A percentile compares a stretch with the other conserved stretches of the same genome.
Evolutionary conservation across 2,329 filamentous ascomycete species (phyloP).

Genomic region (Cordyceps cicadae): DNA sequence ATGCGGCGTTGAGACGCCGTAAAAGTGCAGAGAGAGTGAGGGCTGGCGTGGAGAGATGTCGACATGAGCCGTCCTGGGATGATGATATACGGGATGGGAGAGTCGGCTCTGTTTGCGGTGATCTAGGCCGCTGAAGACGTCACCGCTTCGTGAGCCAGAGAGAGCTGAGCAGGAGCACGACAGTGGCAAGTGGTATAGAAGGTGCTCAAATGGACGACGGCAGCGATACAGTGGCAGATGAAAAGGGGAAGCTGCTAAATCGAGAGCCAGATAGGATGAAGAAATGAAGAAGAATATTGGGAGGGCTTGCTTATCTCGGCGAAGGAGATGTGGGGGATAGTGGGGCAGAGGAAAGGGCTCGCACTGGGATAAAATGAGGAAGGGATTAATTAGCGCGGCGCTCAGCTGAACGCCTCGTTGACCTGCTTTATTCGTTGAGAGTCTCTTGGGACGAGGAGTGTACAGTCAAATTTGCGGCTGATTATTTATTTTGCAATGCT

Average conservation of each 20-base stretch:
- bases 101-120: not conserved
- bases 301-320: not conserved
- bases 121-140: not conserved
- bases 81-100: not conserved
- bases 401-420: conserved; percentile 2
- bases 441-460: no score
- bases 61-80: conserved; percentile 12
- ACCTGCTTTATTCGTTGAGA: not conserved
- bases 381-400: not conserved
- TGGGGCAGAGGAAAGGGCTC: not conserved
- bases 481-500: no score
- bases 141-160: no score
- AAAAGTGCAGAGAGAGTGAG: conserved; percentile 13
- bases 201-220: no score
- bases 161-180: no score
- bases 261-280: not conserved
- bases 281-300: not conserved
- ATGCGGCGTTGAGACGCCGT: conserved; percentile 32
- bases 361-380: no score
- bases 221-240: no score
- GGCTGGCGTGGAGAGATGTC: conserved; percentile 11
- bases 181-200: no score
- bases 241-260: not conserved
- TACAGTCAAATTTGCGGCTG: no score
- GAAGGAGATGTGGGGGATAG: not conserved